Evolutionary conservation across 1,139 yeast species (phyloP).

Genomic region (Meyerozyma guilliermondii): DNA sequence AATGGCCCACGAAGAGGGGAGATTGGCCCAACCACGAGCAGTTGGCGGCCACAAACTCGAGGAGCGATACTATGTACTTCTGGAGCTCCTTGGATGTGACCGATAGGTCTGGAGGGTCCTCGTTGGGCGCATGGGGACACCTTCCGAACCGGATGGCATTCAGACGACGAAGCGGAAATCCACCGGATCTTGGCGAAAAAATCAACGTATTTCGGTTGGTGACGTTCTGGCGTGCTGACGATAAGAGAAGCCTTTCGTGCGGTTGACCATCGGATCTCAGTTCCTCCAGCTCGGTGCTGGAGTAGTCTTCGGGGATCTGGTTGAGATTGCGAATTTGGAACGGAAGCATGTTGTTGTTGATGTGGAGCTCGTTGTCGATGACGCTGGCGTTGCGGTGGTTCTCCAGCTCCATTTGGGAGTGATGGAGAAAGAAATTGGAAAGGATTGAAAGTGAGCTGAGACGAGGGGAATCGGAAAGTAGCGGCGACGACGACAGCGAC

Average conservation of each 20-base stretch:
- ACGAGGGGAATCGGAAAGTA: neutral
- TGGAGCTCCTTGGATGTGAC: constrained; percentile 3
- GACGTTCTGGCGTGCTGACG: constrained; percentile 25
- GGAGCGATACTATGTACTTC: neutral
- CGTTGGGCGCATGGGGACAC: constrained; percentile 1
- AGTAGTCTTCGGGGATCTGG: constrained; percentile 2
- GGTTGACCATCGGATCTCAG: constrained; percentile 14
- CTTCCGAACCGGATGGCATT: constrained; percentile 7
- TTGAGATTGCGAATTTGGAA: constrained; percentile 6
- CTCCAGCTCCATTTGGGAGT: constrained; percentile 1
- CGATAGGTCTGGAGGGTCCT: neutral
- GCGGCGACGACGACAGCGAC: constrained; percentile 1
- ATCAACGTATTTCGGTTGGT: constrained; percentile 16
- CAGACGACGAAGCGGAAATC: constrained; percentile 11
- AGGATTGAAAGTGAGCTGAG: constrained; percentile 1
- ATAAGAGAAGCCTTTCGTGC: constrained; percentile 21
- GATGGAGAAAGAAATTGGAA: constrained; percentile 1
- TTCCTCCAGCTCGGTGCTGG: constrained; percentile 4
- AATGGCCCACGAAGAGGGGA: neutral
- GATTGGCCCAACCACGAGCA: constrained; percentile 1
- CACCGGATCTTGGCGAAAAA: constrained; percentile 4
- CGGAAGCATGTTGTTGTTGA: constrained; percentile 8
- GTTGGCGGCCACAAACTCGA: constrained; percentile 1
- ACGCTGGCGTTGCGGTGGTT: constrained; percentile 1
- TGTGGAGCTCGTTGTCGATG: constrained; percentile 8